A percentile compares a stretch with the other conserved stretches of the same genome.
These are phyloP conservation scores for Neonectria magnoliae DNA, from an alignment of 2,329 filamentous ascomycete genomes.

Conservation along the genomic window DNA sequence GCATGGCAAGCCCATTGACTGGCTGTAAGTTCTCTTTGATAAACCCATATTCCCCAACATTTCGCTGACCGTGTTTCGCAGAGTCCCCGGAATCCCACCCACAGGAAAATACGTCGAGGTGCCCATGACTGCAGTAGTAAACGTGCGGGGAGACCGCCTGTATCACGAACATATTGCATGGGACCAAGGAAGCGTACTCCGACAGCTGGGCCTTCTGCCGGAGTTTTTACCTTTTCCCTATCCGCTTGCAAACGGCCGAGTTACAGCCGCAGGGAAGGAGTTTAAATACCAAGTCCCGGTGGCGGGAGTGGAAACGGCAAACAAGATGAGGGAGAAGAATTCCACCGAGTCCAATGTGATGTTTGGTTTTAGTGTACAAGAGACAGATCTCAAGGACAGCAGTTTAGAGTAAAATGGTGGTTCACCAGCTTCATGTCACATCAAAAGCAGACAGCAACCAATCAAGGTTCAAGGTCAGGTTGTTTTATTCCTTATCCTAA, in stretches of 20 bases:
- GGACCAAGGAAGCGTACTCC: constrained; percentile 73
- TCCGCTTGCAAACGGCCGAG: constrained; percentile 50
- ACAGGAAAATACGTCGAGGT: constrained; percentile 64
- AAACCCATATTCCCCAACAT: neutral
- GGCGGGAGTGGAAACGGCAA: constrained; percentile 44
- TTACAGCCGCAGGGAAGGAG: constrained; percentile 34
- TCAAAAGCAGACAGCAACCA: neutral
- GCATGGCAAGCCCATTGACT: constrained; percentile 71
- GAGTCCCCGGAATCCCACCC: constrained; percentile 64
- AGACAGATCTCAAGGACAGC: constrained; percentile 10
- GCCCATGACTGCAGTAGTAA: constrained; percentile 70
- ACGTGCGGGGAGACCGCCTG: constrained; percentile 69
- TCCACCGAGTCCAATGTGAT: constrained; percentile 46
- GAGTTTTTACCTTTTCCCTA: constrained; percentile 73
- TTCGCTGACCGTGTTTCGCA: constrained; percentile 16
- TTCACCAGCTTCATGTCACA: neutral
- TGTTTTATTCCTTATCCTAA: constrained; percentile 28
- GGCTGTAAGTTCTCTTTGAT: constrained; percentile 64
- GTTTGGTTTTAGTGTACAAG: constrained; percentile 40
- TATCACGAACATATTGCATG: constrained; percentile 75
- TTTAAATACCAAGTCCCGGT: constrained; percentile 48
- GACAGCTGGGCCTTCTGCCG: constrained; percentile 65
- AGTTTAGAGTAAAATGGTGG: neutral
- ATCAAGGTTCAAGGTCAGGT: constrained; percentile 1
- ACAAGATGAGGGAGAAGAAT: constrained; percentile 46